Conservation (phyloP, 345 rosid species). For the Toxicodendron radicans region DNA sequence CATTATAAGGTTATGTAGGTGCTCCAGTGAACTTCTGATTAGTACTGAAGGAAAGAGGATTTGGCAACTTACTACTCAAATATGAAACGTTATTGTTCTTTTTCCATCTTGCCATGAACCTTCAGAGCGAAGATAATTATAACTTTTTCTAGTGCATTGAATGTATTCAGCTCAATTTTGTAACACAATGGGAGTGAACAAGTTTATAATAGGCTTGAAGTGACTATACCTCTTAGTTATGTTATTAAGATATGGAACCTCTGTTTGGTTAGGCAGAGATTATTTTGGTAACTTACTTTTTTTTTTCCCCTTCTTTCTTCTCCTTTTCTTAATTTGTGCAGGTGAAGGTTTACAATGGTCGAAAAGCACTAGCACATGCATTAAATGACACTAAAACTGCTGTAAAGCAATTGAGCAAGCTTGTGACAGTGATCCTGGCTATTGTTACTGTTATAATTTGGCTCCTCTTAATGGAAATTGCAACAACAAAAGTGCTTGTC, state of each 20-base stretch:
- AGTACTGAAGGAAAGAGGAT: background rate
- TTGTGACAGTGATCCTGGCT: conserved; percentile 55
- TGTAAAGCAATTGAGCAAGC: conserved; percentile 68
- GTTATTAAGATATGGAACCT: background rate
- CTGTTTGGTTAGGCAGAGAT: background rate
- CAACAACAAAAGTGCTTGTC: conserved; percentile 65
- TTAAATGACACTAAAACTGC: conserved; percentile 88
- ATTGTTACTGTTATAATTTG: conserved; percentile 48
- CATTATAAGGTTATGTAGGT: background rate
- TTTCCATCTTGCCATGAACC: background rate
- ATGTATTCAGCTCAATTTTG: background rate
- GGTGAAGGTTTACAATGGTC: conserved; percentile 74
- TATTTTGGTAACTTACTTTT: conserved; percentile 11
- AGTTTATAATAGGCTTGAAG: background rate
- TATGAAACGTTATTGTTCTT: background rate
- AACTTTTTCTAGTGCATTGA: background rate
- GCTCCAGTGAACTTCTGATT: background rate
- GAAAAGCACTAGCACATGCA: conserved; percentile 75
- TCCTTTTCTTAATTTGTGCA: conserved; percentile 27
- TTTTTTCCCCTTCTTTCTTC: background rate
- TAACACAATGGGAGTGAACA: background rate
- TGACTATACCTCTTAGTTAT: background rate
- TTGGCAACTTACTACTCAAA: background rate
- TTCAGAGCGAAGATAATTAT: background rate
- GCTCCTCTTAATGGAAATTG: conserved; percentile 70